phyloP scores from a whole-genome alignment of 306 rosid genomes.

The Ammopiptanthus mongolicus region DNA sequence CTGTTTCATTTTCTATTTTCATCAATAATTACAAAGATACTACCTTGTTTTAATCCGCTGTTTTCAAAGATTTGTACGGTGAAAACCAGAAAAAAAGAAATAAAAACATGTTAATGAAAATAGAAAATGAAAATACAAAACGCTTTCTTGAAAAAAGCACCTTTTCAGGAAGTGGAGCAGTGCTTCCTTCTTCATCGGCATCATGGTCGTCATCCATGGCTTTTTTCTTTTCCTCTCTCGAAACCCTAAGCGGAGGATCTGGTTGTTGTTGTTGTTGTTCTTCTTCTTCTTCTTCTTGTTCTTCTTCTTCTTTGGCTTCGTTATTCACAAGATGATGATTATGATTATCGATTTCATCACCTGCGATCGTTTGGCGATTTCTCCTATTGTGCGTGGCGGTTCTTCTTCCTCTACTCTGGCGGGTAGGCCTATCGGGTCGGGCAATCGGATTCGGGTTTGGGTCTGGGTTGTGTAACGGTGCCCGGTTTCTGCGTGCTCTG shows the following conservation, averaged over 20 bases:
- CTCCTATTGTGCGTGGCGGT: constrained; percentile 2
- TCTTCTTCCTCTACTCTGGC: constrained; percentile 18
- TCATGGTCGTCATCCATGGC: constrained; percentile 60
- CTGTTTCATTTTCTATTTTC: no score
- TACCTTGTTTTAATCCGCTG: no score
- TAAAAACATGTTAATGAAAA: no score
- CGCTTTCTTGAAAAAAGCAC: constrained; percentile 8
- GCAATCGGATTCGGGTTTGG: constrained; percentile 34
- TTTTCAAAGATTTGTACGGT: no score
- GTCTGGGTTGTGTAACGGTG: background rate
- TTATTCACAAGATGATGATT: background rate
- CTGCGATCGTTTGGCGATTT: constrained; percentile 31
- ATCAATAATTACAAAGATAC: no score
- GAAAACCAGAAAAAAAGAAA: background rate
- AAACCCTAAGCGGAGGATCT: constrained; percentile 17
- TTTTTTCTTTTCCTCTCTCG: constrained; percentile 5
- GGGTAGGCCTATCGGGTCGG: constrained; percentile 7
- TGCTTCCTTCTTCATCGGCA: constrained; percentile 54
- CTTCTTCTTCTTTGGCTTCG: background rate
- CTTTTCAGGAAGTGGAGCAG: constrained; percentile 81
- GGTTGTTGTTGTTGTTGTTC: background rate
- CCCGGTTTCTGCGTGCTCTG: constrained; percentile 33
- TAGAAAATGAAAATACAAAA: background rate
- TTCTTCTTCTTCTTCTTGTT: background rate
- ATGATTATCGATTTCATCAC: background rate